Conservation (phyloP, 1,139 yeast genomes). For the Dujonia santamariae region DNA sequence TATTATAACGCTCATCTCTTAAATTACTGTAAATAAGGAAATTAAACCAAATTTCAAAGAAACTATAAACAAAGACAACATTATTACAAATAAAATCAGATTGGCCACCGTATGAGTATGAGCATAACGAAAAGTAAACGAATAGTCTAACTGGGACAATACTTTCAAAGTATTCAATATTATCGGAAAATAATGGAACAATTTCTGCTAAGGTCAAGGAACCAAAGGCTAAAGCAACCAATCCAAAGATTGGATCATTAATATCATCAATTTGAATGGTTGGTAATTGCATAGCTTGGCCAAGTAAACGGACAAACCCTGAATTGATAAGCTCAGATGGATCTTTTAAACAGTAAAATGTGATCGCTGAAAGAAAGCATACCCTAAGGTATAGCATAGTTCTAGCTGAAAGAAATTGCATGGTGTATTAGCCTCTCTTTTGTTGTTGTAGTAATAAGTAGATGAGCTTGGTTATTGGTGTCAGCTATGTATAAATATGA, state of each 20-base stretch:
- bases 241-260: conserved; percentile 51
- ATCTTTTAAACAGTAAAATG: conserved; percentile 63
- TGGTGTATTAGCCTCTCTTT: conserved; percentile 13
- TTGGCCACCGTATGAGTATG: conserved; percentile 38
- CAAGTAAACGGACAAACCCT: conserved; percentile 52
- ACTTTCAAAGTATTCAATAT: conserved; percentile 57
- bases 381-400: conserved; percentile 49
- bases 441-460: background rate
- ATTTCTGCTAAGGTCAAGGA: conserved; percentile 51
- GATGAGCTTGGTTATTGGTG: too few relatives aligned
- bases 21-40: conserved; percentile 61
- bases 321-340: conserved; percentile 38
- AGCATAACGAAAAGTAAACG: conserved; percentile 51
- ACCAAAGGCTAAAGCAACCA: conserved; percentile 43
- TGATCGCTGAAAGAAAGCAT: conserved; percentile 39
- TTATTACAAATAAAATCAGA: conserved; percentile 54
- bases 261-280: conserved; percentile 34
- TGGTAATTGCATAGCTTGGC: conserved; percentile 57
- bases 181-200: conserved; percentile 56
- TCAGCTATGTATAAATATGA: too few relatives aligned
- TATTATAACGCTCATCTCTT: conserved; percentile 57
- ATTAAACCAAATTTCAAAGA: conserved; percentile 70
- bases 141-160: conserved; percentile 66
- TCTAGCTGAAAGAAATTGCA: conserved; percentile 59
- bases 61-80: conserved; percentile 58